Conservation (phyloP, 2,329 filamentous ascomycete genomes). For the Botrytis sinoallii region DNA sequence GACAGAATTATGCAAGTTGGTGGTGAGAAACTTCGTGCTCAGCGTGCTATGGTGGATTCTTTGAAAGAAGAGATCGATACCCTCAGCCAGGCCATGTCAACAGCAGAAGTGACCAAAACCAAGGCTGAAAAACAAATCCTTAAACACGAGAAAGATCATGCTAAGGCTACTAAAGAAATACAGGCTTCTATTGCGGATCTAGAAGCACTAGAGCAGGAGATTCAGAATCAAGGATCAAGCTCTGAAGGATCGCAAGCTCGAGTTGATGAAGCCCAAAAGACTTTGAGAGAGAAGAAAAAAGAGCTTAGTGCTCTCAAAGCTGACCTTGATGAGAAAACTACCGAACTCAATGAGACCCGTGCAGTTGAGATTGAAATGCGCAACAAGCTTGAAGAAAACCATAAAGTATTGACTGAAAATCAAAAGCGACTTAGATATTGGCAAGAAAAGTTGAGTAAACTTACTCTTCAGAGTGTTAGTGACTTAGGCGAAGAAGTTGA, state of each 20-base stretch:
- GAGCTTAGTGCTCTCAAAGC: conserved; percentile 76
- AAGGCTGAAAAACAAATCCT: conserved; percentile 90
- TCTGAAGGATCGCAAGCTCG: conserved; percentile 69
- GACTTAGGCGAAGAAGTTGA: conserved; percentile 59
- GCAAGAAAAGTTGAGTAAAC: conserved; percentile 84
- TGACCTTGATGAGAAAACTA: conserved; percentile 80
- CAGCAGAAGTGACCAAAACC: conserved; percentile 79
- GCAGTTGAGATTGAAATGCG: conserved; percentile 96
- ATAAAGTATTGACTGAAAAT: conserved; percentile 83
- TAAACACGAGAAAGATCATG: conserved; percentile 82
- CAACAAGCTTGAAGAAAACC: conserved; percentile 94
- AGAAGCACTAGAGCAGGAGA: conserved; percentile 74
- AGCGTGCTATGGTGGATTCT: conserved; percentile 86
- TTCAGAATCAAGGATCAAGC: conserved; percentile 71
- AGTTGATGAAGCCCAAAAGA: conserved; percentile 79
- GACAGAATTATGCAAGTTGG: conserved; percentile 98
- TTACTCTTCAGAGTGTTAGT: conserved; percentile 76
- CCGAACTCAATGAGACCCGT: conserved; percentile 83
- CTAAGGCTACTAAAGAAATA: conserved; percentile 76
- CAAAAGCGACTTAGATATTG: conserved; percentile 81
- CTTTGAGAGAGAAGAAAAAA: conserved; percentile 73
- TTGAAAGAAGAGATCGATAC: conserved; percentile 82
- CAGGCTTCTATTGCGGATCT: conserved; percentile 69
- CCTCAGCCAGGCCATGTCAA: conserved; percentile 77
- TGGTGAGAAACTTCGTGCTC: conserved; percentile 84